Percentiles rank a stretch among this genome's conserved stretches.
These are phyloP conservation scores for Pythium insidiosum DNA, from an alignment of 352 stramenopile species.

Conservation along the genomic window DNA sequence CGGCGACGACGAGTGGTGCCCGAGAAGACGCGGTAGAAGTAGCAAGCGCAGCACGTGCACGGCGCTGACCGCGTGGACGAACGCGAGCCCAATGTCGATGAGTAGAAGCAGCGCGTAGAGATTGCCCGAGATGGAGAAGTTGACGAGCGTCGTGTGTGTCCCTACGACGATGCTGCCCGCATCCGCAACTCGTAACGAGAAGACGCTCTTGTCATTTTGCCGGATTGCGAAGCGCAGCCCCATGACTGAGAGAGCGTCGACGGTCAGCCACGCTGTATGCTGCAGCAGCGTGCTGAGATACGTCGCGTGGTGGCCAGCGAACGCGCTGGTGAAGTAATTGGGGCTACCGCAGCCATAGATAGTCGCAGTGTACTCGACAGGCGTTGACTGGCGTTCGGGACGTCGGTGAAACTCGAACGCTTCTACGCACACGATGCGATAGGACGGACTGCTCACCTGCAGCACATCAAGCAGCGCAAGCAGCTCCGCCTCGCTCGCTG, in stretches of 20 bases:
- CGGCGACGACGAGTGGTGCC: too few relatives aligned
- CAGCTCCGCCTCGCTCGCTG: slow-evolving; percentile 3
- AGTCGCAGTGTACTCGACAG: neutral
- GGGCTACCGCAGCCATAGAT: slow-evolving; percentile 10
- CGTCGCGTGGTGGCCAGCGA: slow-evolving; percentile 5
- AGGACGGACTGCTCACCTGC: neutral
- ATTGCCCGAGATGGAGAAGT: neutral
- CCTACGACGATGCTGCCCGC: neutral
- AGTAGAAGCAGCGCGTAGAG: neutral
- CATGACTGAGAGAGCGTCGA: slow-evolving; percentile 8
- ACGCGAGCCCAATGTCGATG: neutral
- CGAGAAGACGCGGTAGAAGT: neutral
- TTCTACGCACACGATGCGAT: slow-evolving; percentile 5
- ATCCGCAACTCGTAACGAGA: neutral
- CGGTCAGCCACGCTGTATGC: slow-evolving; percentile 9
- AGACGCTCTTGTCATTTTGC: slow-evolving; percentile 10
- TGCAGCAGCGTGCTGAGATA: neutral
- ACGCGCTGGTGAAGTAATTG: neutral
- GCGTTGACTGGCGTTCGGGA: neutral
- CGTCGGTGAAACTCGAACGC: neutral
- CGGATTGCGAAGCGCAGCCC: slow-evolving; percentile 2
- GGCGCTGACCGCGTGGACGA: neutral
- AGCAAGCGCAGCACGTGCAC: neutral
- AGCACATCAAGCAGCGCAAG: slow-evolving; percentile 4
- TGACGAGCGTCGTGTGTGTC: neutral